Conservation (phyloP, 371 early-diverging fungal species). For the Thermomucor indicae-seudaticae region DNA sequence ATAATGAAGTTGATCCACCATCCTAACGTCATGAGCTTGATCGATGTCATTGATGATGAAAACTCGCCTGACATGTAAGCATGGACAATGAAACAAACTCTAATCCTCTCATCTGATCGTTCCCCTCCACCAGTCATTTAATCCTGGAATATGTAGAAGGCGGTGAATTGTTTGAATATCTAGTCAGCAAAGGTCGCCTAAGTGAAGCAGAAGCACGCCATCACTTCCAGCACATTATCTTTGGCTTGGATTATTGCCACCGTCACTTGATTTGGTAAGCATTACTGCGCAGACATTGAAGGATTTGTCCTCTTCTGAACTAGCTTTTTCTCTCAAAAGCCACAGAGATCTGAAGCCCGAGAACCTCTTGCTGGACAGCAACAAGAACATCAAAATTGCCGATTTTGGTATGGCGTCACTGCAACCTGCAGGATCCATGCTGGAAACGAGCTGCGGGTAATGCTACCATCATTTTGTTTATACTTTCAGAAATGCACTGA, state of each 20-base stretch:
- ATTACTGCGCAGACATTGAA: background rate
- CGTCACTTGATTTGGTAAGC: slow-evolving; percentile 44
- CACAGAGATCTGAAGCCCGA: slow-evolving; percentile 98
- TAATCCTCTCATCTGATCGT: background rate
- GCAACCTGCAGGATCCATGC: slow-evolving; percentile 66
- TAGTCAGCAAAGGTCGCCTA: slow-evolving; percentile 42
- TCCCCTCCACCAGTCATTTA: slow-evolving; percentile 23
- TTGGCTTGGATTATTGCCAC: slow-evolving; percentile 94
- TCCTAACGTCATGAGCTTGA: slow-evolving; percentile 64
- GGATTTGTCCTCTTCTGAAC: background rate
- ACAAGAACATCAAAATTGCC: slow-evolving; percentile 77
- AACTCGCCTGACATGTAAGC: slow-evolving; percentile 64
- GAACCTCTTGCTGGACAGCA: slow-evolving; percentile 87
- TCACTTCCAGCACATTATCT: slow-evolving; percentile 95
- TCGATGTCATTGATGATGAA: slow-evolving; percentile 72
- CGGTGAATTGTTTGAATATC: slow-evolving; percentile 47
- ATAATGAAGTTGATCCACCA: slow-evolving; percentile 70
- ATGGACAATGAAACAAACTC: background rate
- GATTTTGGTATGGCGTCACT: slow-evolving; percentile 86
- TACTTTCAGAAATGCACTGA: background rate
- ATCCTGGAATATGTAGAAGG: slow-evolving; percentile 49
- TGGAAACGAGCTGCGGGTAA: slow-evolving; percentile 80
- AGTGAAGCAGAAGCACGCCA: slow-evolving; percentile 82
- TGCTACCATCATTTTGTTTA: background rate
- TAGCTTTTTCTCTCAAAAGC: slow-evolving; percentile 41